phyloP scores from a whole-genome alignment of 495 filamentous ascomycete species.

The Hypoxylon cercidicola region DNA sequence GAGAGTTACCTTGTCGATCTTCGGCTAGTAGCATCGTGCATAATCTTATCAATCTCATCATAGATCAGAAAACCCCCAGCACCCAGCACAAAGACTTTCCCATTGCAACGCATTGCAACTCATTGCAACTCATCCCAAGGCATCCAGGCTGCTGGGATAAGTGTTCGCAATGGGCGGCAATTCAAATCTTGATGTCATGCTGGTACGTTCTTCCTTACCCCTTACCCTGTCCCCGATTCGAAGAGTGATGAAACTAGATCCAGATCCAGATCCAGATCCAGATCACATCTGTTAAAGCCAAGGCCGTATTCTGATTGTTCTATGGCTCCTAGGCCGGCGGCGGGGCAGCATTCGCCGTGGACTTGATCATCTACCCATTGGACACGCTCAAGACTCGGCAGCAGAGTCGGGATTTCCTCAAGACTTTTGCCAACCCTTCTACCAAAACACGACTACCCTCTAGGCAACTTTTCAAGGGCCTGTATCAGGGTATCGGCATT shows the following conservation, averaged over 20 bases:
- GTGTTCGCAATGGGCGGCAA: constrained; percentile 36
- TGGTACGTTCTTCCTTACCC: constrained; percentile 43
- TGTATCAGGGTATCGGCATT: constrained; percentile 91
- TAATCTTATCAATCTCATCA: constrained; percentile 45
- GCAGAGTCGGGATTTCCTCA: constrained; percentile 76
- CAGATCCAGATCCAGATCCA: not conserved
- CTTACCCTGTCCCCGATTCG: not conserved
- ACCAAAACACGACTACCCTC: constrained; percentile 60
- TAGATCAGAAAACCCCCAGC: constrained; percentile 3
- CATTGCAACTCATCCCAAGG: constrained; percentile 6
- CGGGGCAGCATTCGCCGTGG: constrained; percentile 80
- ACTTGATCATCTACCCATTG: constrained; percentile 82
- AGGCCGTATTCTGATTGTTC: constrained; percentile 20
- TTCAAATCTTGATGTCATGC: constrained; percentile 52
- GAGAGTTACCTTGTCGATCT: not conserved
- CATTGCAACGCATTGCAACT: constrained; percentile 9
- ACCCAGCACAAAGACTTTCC: constrained; percentile 12
- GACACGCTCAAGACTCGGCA: constrained; percentile 89
- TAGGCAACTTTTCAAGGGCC: constrained; percentile 70
- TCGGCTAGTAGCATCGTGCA: constrained; percentile 15
- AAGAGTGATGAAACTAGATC: not conserved
- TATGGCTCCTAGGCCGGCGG: constrained; percentile 72
- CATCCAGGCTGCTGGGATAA: constrained; percentile 9
- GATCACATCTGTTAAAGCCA: not conserved
- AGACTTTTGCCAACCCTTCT: constrained; percentile 66